phyloP scores from a whole-genome alignment of 176 grass and related monocot genomes.

The Oryza rufipogon region DNA sequence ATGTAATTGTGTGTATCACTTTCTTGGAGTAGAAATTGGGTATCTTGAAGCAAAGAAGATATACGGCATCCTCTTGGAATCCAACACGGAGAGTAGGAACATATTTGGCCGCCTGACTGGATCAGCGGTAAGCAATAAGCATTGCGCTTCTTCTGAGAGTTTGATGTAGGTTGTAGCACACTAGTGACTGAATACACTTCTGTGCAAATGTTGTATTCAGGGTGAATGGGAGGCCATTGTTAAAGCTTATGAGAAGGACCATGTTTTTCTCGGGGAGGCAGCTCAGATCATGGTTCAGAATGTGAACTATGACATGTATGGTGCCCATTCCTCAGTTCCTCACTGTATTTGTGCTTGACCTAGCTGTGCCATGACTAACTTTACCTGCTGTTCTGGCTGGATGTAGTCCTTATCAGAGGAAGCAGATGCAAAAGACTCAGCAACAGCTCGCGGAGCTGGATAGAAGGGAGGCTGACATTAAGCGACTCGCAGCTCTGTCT shows the following conservation, averaged over 20 bases:
- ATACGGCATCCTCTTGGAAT: constrained; percentile 72
- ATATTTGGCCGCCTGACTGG: constrained; percentile 93
- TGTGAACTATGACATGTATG: constrained; percentile 99
- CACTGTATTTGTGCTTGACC: neutral
- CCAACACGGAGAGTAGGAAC: constrained; percentile 79
- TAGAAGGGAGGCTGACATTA: constrained; percentile 86
- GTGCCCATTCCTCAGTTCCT: constrained; percentile 10
- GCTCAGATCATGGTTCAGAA: constrained; percentile 95
- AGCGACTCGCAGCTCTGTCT: constrained; percentile 73
- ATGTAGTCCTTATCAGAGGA: constrained; percentile 85
- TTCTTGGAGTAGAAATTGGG: constrained; percentile 54
- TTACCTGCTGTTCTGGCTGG: constrained; percentile 19
- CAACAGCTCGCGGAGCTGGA: constrained; percentile 89
- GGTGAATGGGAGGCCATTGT: constrained; percentile 90
- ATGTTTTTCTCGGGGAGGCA: constrained; percentile 89
- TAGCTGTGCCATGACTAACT: neutral
- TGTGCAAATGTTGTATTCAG: constrained; percentile 38
- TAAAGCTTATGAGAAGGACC: constrained; percentile 88
- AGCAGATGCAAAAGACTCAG: constrained; percentile 92
- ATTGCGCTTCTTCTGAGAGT: neutral
- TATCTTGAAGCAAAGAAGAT: constrained; percentile 91
- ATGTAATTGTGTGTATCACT: constrained; percentile 17
- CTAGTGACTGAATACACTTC: neutral
- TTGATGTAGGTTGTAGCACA: neutral
- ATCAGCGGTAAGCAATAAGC: constrained; percentile 56